Base-by-base conservation (phyloP, 2,329 filamentous ascomycete species). In the Fusarium pseudocircinatum region DNA sequence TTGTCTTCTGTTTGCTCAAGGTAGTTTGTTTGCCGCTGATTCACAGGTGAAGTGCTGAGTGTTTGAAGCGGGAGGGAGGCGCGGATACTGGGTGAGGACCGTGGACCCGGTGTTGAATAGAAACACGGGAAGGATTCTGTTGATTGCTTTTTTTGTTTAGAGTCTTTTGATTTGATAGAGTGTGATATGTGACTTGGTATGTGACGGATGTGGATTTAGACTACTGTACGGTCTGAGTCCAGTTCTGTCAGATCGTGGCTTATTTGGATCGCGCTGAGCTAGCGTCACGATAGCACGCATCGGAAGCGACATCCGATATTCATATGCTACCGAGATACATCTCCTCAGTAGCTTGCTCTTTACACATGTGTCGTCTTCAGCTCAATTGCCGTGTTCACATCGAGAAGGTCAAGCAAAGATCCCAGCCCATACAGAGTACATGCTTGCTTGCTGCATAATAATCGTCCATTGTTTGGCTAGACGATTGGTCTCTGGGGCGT, bases 361-460 rank as follows among this genome's bases (percentile, higher is more conserved):
- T 47, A 16, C 43, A 28, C 44, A 47, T 47, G 44, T 47, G 44
- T 30, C 26, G 26, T 8, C 26, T 28, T 57, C 59, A 57, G 30
- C 34, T 63, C 42, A 34, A 60, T 63, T 63, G 53, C 60, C 60
- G 42, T 18, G 53, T 30, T 60, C 63, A 56, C 28, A 59, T 64
- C 34, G 8, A 67, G 54, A 42, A 44, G 37, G 44, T 60, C 24
- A 37, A 30, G 37, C 39, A 47, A 68, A 53, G 63, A 69, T 42
- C 63, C n/a, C n/a, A n/a, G n/a, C n/a, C n/a, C n/a, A n/a, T n/a
- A n/a, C n/a, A n/a, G n/a, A n/a, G n/a, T n/a, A n/a, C n/a, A n/a
- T n/a, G 40, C 40, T 16, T 26, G n/a, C 42, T 24, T 46, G 50
- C 50, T 54, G 34, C 50, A 39, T 54, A 40, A 54, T 54, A 34